Evolutionary conservation across 495 filamentous ascomycete genomes (phyloP).

Genomic region (Acidiella bohemica): DNA sequence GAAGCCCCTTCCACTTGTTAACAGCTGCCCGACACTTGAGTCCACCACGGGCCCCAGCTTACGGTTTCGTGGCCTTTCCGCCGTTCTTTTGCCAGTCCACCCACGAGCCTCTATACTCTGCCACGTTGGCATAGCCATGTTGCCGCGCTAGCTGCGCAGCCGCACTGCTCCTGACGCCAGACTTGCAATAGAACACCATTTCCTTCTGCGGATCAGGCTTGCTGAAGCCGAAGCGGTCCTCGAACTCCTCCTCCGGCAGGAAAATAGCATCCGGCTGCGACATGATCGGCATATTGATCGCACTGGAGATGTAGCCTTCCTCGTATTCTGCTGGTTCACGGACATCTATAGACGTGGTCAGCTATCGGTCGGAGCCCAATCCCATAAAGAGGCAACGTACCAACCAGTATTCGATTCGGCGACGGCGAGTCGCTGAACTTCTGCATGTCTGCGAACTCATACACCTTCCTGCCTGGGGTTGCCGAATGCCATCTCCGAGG

Average conservation of each 20-base stretch:
- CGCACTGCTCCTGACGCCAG: conserved; percentile 65
- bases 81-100: conserved; percentile 67
- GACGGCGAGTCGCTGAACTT: conserved; percentile 20
- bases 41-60: not conserved
- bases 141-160: conserved; percentile 70
- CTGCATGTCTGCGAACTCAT: conserved; percentile 23
- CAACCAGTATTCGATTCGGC: conserved; percentile 28
- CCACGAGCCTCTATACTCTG: conserved; percentile 84
- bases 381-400: conserved; percentile 1
- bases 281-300: conserved; percentile 65
- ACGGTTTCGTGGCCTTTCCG: conserved; percentile 28
- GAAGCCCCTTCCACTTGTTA: not conserved
- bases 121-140: conserved; percentile 59
- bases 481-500: conserved; percentile 13
- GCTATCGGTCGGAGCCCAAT: not conserved
- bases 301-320: conserved; percentile 62
- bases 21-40: not conserved
- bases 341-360: conserved; percentile 40
- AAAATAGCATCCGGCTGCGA: conserved; percentile 66
- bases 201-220: conserved; percentile 43
- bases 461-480: conserved; percentile 8
- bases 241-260: conserved; percentile 62
- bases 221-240: conserved; percentile 53
- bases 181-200: conserved; percentile 85
- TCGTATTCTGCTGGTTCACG: conserved; percentile 72